Base-by-base conservation (phyloP, 169 alveolate genomes). In the Prorocentrum cordatum region DNA sequence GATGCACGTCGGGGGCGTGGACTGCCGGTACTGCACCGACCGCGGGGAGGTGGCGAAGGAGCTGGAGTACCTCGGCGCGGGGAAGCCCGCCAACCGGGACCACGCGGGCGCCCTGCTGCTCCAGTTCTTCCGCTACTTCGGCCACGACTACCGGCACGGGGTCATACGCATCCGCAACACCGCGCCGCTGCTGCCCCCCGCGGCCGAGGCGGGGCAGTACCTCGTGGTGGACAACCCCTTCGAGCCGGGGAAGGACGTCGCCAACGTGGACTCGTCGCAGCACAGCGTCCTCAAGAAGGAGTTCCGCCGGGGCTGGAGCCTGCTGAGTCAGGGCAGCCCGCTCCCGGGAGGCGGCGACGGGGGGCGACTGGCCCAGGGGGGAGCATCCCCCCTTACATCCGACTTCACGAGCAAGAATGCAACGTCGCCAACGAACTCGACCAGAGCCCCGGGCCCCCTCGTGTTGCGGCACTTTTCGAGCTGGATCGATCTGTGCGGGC, bases 211-310 rank as follows among this genome's bases (percentile, higher is more conserved):
- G 24, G 36, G 2, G 62, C 24, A n/a, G 3, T 91, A 47, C 77
- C 85, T 91, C 7, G 35, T 39, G n/a, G 84, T 83, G 12, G 92
- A 91, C 71, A 91, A 92, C 35, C 94, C 94, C 0, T 92, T 92
- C 68, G 93, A 92, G 54, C 62, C 80, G n/a, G 94, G 94, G 68
- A 92, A 92, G 54, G 93, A 92, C 58, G 94, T 92, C 29, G 86
- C 88, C 50, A 92, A 92, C 67, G 83, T 92, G n/a, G 68, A 58
- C n/a, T n/a, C n/a, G n/a, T n/a, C n/a, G n/a, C n/a, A n/a, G n/a
- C n/a, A n/a, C n/a, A n/a, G n/a, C n/a, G n/a, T n/a, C n/a, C n/a
- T n/a, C n/a, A n/a, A n/a, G n/a, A n/a, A n/a, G n/a, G n/a, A n/a
- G n/a, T n/a, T n/a, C n/a, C n/a, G n/a, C n/a, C n/a, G n/a, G n/a